Evolutionary conservation across 345 rosid species (phyloP).

Genomic region (Turritis glabra): DNA sequence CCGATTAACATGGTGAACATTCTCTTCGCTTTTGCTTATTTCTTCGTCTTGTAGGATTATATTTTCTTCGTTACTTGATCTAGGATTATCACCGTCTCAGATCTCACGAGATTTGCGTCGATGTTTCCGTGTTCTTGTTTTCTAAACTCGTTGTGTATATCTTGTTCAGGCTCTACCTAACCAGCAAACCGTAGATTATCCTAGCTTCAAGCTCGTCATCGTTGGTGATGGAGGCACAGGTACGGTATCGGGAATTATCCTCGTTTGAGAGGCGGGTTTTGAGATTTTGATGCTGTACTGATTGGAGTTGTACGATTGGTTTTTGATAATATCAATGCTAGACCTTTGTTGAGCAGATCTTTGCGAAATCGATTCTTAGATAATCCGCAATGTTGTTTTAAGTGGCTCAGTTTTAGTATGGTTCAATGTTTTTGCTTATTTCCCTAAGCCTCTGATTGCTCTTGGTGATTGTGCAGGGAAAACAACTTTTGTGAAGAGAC

Average conservation of each 20-base stretch:
- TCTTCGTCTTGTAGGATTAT: neutral
- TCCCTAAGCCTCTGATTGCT: neutral
- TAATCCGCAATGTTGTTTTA: neutral
- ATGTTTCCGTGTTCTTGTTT: neutral
- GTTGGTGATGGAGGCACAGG: slow-evolving; percentile 98
- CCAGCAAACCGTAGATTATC: slow-evolving; percentile 67
- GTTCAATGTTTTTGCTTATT: neutral
- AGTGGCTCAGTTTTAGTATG: neutral
- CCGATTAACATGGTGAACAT: slow-evolving; percentile 11
- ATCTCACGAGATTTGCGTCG: slow-evolving; percentile 14
- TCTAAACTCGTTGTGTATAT: neutral
- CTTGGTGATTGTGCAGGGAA: slow-evolving; percentile 53
- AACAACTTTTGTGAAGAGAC: slow-evolving; percentile 89
- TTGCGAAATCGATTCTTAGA: neutral
- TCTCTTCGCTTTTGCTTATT: neutral
- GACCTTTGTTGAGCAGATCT: neutral
- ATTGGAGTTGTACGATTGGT: neutral
- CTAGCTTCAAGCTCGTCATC: slow-evolving; percentile 88
- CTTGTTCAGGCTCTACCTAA: slow-evolving; percentile 66
- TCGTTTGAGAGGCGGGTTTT: neutral
- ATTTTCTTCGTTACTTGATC: neutral
- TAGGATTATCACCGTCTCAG: neutral
- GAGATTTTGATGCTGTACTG: neutral
- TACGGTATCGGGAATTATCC: slow-evolving; percentile 43
- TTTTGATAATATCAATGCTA: neutral